A percentile compares a stretch with the other conserved stretches of the same genome.
These are phyloP conservation scores for Prunus mume DNA, from an alignment of 306 rosid species.

Conservation along the genomic window DNA sequence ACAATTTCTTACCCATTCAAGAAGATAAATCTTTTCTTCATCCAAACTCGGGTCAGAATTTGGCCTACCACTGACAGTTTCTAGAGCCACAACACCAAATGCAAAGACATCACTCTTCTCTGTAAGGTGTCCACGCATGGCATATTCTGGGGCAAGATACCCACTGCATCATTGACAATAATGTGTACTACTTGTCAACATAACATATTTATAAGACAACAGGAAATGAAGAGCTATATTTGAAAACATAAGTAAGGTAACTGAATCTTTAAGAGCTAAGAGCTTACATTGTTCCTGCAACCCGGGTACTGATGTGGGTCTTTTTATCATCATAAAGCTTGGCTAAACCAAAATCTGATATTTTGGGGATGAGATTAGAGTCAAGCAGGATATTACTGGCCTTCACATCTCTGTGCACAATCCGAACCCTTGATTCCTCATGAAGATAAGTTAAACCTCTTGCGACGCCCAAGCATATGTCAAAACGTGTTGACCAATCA, in stretches of 20 bases:
- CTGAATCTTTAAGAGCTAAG: neutral
- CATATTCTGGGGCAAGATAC: slow-evolving; percentile 87
- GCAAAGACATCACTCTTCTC: slow-evolving; percentile 86
- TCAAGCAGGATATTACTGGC: slow-evolving; percentile 80
- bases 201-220: neutral
- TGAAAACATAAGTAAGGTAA: neutral
- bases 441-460: slow-evolving; percentile 78
- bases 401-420: slow-evolving; percentile 83
- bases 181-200: neutral
- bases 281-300: slow-evolving; percentile 78
- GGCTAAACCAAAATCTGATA: slow-evolving; percentile 82
- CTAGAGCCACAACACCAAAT: slow-evolving; percentile 82
- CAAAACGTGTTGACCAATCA: slow-evolving; percentile 66
- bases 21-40: slow-evolving; percentile 59
- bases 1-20: slow-evolving; percentile 61
- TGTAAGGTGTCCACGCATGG: slow-evolving; percentile 84
- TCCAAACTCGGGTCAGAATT: slow-evolving; percentile 60
- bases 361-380: slow-evolving; percentile 56
- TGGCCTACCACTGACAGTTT: slow-evolving; percentile 69
- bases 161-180: slow-evolving; percentile 46
- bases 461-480: slow-evolving; percentile 69
- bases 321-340: slow-evolving; percentile 72
- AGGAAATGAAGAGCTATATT: neutral
- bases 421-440: slow-evolving; percentile 69
- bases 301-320: slow-evolving; percentile 79